A percentile compares a stretch with the other conserved stretches of the same genome.
Conservation (phyloP, 768 basidiomycete species). For the Chalciporus piperatus region DNA sequence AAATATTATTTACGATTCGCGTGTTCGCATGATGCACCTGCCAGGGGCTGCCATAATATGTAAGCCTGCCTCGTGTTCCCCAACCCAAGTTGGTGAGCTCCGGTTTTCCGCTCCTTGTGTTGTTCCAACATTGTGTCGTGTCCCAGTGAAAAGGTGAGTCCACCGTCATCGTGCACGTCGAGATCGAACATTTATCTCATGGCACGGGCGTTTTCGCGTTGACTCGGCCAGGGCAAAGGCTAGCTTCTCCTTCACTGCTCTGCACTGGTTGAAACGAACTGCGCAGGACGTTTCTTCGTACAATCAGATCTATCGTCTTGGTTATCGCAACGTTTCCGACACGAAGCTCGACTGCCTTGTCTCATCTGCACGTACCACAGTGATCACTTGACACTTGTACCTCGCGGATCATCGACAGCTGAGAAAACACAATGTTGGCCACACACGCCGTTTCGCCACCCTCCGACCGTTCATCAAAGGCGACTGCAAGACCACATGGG, state of each 20-base stretch:
- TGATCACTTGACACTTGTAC: slow-evolving; percentile 10
- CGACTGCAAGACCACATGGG: background rate
- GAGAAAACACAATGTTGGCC: slow-evolving; percentile 17
- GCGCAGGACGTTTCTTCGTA: slow-evolving; percentile 30
- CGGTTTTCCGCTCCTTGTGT: slow-evolving; percentile 20
- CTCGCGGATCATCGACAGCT: slow-evolving; percentile 4
- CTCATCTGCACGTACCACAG: slow-evolving; percentile 7
- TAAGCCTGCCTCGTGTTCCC: slow-evolving; percentile 31
- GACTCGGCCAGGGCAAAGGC: background rate
- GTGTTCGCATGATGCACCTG: slow-evolving; percentile 10
- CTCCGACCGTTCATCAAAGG: background rate
- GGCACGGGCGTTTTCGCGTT: background rate
- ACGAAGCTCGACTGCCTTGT: slow-evolving; percentile 3
- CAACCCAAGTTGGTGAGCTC: slow-evolving; percentile 25
- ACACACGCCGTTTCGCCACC: slow-evolving; percentile 7
- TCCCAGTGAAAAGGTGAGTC: slow-evolving; percentile 25
- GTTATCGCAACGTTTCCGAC: slow-evolving; percentile 23
- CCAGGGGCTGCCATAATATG: slow-evolving; percentile 15
- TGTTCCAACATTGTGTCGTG: slow-evolving; percentile 22
- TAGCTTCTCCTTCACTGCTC: slow-evolving; percentile 3
- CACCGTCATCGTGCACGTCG: background rate
- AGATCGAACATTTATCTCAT: slow-evolving; percentile 3
- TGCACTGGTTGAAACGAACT: slow-evolving; percentile 18
- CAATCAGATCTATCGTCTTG: slow-evolving; percentile 16
- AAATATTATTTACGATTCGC: too few relatives aligned